Evolutionary conservation across 345 rosid genomes (phyloP).

Genomic region (Corchorus olitorius): DNA sequence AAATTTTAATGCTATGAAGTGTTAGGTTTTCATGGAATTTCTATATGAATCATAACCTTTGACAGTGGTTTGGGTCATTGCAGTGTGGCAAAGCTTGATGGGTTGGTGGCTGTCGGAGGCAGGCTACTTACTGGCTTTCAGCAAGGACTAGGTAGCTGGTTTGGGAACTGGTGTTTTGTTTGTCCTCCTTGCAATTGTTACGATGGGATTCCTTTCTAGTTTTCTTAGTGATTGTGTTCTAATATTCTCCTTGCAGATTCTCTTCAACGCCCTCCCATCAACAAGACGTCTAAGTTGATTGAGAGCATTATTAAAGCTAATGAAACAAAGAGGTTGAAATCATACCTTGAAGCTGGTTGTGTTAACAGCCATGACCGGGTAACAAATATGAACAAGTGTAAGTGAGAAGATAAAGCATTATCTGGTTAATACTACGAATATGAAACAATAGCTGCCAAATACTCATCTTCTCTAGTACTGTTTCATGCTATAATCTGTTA

Average conservation of each 20-base stretch:
- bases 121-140: slow-evolving; percentile 54
- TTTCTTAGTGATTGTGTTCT: slow-evolving; percentile 2
- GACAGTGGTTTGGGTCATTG: background rate
- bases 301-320: slow-evolving; percentile 53
- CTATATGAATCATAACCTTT: background rate
- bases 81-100: slow-evolving; percentile 68
- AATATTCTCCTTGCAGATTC: slow-evolving; percentile 37
- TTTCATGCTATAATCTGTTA: background rate
- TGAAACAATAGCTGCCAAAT: background rate
- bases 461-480: background rate
- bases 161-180: background rate
- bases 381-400: slow-evolving; percentile 66
- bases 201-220: background rate
- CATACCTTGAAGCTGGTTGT: slow-evolving; percentile 65
- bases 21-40: background rate
- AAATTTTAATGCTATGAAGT: background rate
- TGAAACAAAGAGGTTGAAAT: slow-evolving; percentile 60
- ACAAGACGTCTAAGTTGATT: slow-evolving; percentile 47
- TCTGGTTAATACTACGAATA: background rate
- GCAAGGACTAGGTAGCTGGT: slow-evolving; percentile 53
- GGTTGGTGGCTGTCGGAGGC: slow-evolving; percentile 45
- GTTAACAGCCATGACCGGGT: slow-evolving; percentile 40
- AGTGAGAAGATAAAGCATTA: slow-evolving; percentile 16
- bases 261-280: slow-evolving; percentile 60
- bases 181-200: background rate